Base-by-base conservation (phyloP, 345 rosid species). In the Melastoma malabathricum region DNA sequence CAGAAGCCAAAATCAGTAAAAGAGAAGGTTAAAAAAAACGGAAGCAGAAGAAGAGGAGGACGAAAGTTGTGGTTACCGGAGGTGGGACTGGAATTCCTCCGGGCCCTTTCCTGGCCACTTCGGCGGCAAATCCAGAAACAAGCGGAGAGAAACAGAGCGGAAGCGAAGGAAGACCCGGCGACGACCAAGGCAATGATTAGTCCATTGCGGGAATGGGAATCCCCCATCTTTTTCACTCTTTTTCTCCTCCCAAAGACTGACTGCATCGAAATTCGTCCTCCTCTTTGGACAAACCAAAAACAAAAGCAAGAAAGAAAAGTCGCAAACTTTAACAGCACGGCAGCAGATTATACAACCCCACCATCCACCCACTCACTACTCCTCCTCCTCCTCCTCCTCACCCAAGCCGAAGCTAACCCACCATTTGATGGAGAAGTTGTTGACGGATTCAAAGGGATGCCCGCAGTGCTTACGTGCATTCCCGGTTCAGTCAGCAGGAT, bases 91-190 rank as follows among this genome's bases (percentile, higher is more conserved):
- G 41, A 57, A 31, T 66, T 67, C 59, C 66, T 77, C 43, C 18
- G 57, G 29, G 68, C 56, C 61, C 68, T 78, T 52, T 48, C 66
- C 47, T 72, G 72, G 50, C 60, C 67, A 68, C 67, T 80, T 58
- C 68, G 58, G 59, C 44, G 71, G 50, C 59, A 74, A 64, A 63
- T 46, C 86, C 87, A 82, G 54, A 66, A 78, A 59, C 67, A 78
- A 22, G 75, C 59, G 43, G 77, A 59, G 49, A 60, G 64, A 23
- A 76, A 18, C 48, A 80, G 47, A 53, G 77, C 61, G 7, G 74
- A 47, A 59, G 52, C 79, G 55, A 77, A 63, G 38, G 76, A 68
- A 64, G 73, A 60, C 58, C 85, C 82, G 46, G 75, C 64, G 68
- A 81, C 81, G 67, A 64, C 56, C 44, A 92, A 74, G 57, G 77